Evolutionary conservation across 2,329 filamentous ascomycete genomes (phyloP).

Genomic region (Penicillium italicum): DNA sequence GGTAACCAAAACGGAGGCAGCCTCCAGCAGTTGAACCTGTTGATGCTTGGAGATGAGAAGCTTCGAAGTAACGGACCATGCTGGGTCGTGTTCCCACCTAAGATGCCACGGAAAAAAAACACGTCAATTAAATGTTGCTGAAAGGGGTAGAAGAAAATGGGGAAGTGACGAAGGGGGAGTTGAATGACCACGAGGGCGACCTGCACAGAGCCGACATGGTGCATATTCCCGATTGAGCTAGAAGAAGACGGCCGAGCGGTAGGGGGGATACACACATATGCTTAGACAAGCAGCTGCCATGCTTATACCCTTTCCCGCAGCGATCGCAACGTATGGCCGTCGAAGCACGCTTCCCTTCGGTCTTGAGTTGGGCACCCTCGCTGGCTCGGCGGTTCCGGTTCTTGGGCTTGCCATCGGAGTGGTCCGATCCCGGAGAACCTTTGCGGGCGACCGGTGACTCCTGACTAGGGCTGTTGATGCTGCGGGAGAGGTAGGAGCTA

Average conservation of each 20-base stretch:
- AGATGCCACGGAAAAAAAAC: constrained; percentile 33
- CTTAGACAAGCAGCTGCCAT: constrained; percentile 99
- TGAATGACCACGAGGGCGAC: constrained; percentile 39
- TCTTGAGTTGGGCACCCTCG: constrained; percentile 82
- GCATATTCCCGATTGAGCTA: constrained; percentile 42
- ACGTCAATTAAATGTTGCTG: constrained; percentile 40
- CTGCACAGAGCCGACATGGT: constrained; percentile 40
- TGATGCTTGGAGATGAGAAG: constrained; percentile 98
- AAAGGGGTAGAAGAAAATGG: constrained; percentile 31
- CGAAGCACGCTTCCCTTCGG: constrained; percentile 72
- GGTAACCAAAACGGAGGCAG: constrained; percentile 88
- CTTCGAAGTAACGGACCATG: constrained; percentile 97
- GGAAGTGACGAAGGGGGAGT: constrained; percentile 23
- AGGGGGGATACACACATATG: constrained; percentile 88
- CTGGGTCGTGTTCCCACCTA: constrained; percentile 99
- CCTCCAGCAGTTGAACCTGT: constrained; percentile 95
- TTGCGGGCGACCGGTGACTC: constrained; percentile 38
- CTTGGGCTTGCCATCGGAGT: constrained; percentile 43
- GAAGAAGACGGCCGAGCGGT: constrained; percentile 39
- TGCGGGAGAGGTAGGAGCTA: constrained; percentile 43
- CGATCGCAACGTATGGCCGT: constrained; percentile 92
- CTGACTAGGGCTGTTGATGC: constrained; percentile 36
- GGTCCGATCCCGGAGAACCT: constrained; percentile 36
- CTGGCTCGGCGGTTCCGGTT: constrained; percentile 65
- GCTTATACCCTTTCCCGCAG: constrained; percentile 99